A percentile compares a stretch with the other conserved stretches of the same genome.
phyloP scores from a whole-genome alignment of 345 rosid species.

The Sisymbrium altissimum region DNA sequence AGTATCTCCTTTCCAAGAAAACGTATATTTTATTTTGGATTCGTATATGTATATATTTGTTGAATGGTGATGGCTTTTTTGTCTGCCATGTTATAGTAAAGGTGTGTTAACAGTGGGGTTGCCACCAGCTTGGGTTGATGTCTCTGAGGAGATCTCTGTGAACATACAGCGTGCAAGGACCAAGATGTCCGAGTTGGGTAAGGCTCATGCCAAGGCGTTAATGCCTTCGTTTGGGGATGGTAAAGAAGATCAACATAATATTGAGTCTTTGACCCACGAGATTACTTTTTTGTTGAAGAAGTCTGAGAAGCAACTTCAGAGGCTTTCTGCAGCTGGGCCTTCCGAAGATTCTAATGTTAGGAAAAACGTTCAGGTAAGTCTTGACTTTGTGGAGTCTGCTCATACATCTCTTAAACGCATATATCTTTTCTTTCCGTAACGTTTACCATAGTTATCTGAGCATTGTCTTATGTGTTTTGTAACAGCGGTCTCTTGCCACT shows the following conservation, averaged over 20 bases:
- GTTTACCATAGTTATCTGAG: neutral
- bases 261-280: slow-evolving; percentile 81
- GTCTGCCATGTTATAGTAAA: slow-evolving; percentile 35
- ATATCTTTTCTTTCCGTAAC: neutral
- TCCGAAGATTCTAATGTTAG: slow-evolving; percentile 91
- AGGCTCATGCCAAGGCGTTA: slow-evolving; percentile 88
- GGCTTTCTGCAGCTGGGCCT: slow-evolving; percentile 66
- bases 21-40: no score
- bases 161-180: slow-evolving; percentile 66
- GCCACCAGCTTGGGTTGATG: slow-evolving; percentile 95
- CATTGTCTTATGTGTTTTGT: neutral
- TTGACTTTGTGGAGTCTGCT: neutral
- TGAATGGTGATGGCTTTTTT: neutral
- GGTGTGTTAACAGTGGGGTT: slow-evolving; percentile 71
- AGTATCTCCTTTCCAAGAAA: no score
- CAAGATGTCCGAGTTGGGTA: slow-evolving; percentile 75
- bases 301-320: slow-evolving; percentile 75
- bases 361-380: slow-evolving; percentile 85
- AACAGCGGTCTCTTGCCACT: slow-evolving; percentile 81
- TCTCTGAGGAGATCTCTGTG: slow-evolving; percentile 81
- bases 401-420: neutral
- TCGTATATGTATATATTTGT: no score
- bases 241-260: slow-evolving; percentile 79
- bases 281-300: slow-evolving; percentile 65
- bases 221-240: slow-evolving; percentile 99